Percentiles rank a stretch among this genome's conserved stretches.
phyloP scores from a whole-genome alignment of 2,329 filamentous ascomycete species.

The Aureobasidium sp. region DNA sequence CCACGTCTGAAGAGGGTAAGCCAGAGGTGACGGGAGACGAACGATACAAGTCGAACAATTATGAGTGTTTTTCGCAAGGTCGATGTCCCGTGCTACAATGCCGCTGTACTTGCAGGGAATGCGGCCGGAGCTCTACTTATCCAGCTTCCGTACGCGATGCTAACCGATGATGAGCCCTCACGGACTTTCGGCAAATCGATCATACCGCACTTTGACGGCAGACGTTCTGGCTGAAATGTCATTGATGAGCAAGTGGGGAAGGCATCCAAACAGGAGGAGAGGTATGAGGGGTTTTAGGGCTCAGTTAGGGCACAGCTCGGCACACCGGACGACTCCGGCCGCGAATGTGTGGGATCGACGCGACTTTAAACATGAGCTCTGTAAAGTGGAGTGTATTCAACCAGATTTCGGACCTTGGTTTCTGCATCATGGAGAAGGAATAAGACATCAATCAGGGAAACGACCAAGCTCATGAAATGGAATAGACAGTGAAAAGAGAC shows the following conservation, averaged over 20 bases:
- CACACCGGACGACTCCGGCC: neutral
- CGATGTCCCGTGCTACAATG: neutral
- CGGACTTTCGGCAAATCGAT: neutral
- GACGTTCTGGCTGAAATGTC: no score
- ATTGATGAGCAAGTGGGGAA: neutral
- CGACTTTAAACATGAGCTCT: neutral
- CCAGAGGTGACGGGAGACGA: no score
- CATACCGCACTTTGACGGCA: neutral
- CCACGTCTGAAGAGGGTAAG: no score
- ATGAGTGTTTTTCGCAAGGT: no score
- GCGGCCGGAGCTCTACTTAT: constrained; percentile 1
- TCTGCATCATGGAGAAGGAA: no score
- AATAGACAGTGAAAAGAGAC: no score
- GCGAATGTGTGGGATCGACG: neutral
- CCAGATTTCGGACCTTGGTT: no score
- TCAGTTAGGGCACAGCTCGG: neutral
- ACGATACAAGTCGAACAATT: no score
- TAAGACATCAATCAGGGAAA: no score
- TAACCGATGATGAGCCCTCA: neutral
- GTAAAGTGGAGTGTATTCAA: neutral
- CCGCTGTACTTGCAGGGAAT: neutral
- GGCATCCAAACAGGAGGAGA: neutral
- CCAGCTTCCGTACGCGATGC: neutral
- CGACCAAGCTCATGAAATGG: no score
- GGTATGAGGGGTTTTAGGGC: neutral